phyloP scores from a whole-genome alignment of 768 basidiomycete genomes.

The Rhodosporidiobolus sp. region DNA sequence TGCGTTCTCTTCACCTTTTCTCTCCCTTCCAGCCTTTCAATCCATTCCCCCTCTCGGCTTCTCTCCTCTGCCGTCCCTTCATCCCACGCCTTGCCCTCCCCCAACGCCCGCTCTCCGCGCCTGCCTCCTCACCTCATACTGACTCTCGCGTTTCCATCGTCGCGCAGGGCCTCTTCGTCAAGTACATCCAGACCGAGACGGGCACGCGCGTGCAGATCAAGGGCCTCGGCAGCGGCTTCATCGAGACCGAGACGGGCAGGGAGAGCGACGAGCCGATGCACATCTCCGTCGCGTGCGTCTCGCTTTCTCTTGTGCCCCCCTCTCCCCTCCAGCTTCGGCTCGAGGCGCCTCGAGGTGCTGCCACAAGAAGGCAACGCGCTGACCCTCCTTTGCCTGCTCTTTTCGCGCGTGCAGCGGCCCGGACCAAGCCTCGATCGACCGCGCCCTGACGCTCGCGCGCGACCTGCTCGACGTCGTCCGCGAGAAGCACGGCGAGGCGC shows the following conservation, averaged over 20 bases:
- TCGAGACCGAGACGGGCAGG: constrained; percentile 82
- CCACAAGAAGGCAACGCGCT: no score
- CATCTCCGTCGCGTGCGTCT: constrained; percentile 79
- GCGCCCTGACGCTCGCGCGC: constrained; percentile 81
- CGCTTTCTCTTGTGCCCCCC: constrained; percentile 36
- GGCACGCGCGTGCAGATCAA: constrained; percentile 96
- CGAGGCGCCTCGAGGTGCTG: no score
- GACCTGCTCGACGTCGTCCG: constrained; percentile 86
- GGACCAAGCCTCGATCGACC: constrained; percentile 77
- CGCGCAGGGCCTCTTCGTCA: constrained; percentile 88
- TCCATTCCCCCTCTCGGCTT: no score
- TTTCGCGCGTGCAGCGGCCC: constrained; percentile 60
- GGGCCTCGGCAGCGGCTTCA: constrained; percentile 88
- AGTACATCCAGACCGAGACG: constrained; percentile 96
- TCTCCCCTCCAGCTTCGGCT: neutral
- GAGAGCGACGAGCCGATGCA: constrained; percentile 88
- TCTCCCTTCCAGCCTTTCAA: neutral
- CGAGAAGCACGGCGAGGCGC: constrained; percentile 80
- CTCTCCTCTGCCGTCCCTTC: neutral
- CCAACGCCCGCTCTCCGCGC: neutral
- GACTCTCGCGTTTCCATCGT: neutral
- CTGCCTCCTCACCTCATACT: neutral
- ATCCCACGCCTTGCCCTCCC: neutral
- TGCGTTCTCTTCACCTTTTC: constrained; percentile 50
- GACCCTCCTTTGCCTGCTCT: neutral